phyloP scores from a whole-genome alignment of 2,329 filamentous ascomycete species.

The Plectosphaerella cucumerina region DNA sequence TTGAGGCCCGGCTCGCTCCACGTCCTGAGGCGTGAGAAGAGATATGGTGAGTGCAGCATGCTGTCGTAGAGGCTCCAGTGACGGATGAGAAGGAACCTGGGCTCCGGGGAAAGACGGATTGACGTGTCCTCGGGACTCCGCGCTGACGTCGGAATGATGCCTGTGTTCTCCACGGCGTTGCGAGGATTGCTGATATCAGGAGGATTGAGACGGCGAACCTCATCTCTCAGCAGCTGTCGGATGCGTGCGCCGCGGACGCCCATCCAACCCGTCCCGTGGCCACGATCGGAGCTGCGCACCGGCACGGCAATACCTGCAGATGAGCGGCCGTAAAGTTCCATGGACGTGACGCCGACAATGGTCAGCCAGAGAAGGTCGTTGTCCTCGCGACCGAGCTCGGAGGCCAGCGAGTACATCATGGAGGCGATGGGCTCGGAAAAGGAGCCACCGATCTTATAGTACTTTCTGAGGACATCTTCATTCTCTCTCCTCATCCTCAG shows the following conservation, averaged over 20 bases:
- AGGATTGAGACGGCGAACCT: slow-evolving; percentile 90
- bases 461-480: slow-evolving; percentile 69
- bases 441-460: slow-evolving; percentile 83
- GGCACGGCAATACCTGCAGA: slow-evolving; percentile 71
- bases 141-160: slow-evolving; percentile 86
- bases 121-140: slow-evolving; percentile 86
- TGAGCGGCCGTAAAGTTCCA: slow-evolving; percentile 85
- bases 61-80: slow-evolving; percentile 98
- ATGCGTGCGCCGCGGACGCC: slow-evolving; percentile 79
- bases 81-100: slow-evolving; percentile 83
- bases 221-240: slow-evolving; percentile 81
- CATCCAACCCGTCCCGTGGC: slow-evolving; percentile 66
- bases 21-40: slow-evolving; percentile 86
- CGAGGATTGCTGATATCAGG: slow-evolving; percentile 61
- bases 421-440: slow-evolving; percentile 95
- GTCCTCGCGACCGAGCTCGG: slow-evolving; percentile 91
- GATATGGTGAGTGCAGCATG: slow-evolving; percentile 95
- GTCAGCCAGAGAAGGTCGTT: slow-evolving; percentile 94
- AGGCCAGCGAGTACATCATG: slow-evolving; percentile 89
- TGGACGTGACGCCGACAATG: slow-evolving; percentile 91
- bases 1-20: slow-evolving; percentile 91
- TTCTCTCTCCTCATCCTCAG: slow-evolving; percentile 73
- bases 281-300: slow-evolving; percentile 51
- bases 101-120: slow-evolving; percentile 89
- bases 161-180: slow-evolving; percentile 61